phyloP scores from a whole-genome alignment of 2,329 filamentous ascomycete genomes.

The Neocatenulostroma microsporum region DNA sequence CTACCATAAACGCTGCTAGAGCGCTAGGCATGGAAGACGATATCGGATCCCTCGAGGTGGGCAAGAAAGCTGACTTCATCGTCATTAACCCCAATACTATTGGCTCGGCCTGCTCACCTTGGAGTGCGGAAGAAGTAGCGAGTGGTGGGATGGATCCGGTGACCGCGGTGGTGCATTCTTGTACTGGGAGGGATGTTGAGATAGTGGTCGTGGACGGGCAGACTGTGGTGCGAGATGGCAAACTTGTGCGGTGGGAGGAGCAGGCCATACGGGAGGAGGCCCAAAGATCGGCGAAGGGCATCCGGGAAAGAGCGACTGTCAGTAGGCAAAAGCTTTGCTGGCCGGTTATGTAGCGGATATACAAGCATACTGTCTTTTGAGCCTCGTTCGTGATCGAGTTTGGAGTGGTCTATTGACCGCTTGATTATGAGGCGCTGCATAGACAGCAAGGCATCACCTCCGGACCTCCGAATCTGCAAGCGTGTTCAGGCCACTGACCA shows the following conservation, averaged over 20 bases:
- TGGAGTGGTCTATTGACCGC: too few relatives aligned
- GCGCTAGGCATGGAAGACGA: constrained; percentile 36
- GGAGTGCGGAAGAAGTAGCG: too few relatives aligned
- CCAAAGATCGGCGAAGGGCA: constrained; percentile 24
- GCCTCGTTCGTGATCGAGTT: too few relatives aligned
- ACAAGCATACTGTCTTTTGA: too few relatives aligned
- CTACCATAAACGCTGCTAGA: constrained; percentile 44
- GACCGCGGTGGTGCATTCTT: constrained; percentile 38
- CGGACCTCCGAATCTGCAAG: too few relatives aligned
- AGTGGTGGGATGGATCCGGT: constrained; percentile 26
- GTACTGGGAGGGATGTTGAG: constrained; percentile 39
- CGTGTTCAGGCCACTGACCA: too few relatives aligned
- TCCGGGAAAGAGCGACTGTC: too few relatives aligned
- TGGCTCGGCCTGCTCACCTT: too few relatives aligned
- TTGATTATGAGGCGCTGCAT: too few relatives aligned
- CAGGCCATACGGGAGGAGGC: constrained; percentile 34
- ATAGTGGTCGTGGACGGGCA: constrained; percentile 39
- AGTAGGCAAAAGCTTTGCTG: too few relatives aligned
- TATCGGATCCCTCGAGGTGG: constrained; percentile 35
- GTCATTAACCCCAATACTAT: constrained; percentile 30
- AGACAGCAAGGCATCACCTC: too few relatives aligned
- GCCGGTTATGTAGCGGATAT: too few relatives aligned
- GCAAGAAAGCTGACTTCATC: constrained; percentile 41
- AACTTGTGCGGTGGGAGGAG: constrained; percentile 36
- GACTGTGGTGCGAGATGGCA: constrained; percentile 31